These are phyloP conservation scores for Ascomycota sp. DNA, from an alignment of 2,329 filamentous ascomycete species.

Conservation along the genomic window DNA sequence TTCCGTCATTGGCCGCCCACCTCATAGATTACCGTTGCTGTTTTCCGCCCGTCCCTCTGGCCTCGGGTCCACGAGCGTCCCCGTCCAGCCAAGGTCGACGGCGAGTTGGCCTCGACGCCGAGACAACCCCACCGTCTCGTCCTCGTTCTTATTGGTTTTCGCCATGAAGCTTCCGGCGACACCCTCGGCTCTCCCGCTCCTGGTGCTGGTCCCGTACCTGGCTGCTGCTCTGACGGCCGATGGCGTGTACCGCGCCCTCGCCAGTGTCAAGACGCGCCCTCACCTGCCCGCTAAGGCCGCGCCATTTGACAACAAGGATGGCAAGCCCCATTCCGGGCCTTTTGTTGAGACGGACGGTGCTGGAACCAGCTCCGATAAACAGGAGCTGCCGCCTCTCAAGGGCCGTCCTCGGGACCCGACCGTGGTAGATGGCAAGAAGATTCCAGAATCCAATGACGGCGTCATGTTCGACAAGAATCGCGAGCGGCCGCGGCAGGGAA, in stretches of 20 bases:
- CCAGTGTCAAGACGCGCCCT: constrained; percentile 13
- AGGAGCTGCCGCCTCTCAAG: constrained; percentile 23
- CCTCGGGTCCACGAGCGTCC: too few species aligned
- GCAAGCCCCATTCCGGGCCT: constrained; percentile 79
- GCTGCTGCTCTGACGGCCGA: constrained; percentile 22
- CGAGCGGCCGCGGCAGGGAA: constrained; percentile 59
- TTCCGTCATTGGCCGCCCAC: too few species aligned
- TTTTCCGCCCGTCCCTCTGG: too few species aligned
- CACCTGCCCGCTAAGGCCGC: constrained; percentile 45
- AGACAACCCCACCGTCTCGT: too few species aligned
- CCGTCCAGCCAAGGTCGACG: too few species aligned
- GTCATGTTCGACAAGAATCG: constrained; percentile 85
- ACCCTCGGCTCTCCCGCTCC: constrained; percentile 34
- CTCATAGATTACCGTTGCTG: too few species aligned
- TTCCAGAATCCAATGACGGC: constrained; percentile 48
- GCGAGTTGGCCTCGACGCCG: not conserved
- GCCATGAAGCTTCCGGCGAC: constrained; percentile 39
- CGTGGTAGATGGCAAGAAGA: constrained; percentile 36
- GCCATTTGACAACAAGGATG: constrained; percentile 81
- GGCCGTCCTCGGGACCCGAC: constrained; percentile 30
- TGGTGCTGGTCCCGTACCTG: constrained; percentile 35
- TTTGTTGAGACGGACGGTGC: constrained; percentile 37
- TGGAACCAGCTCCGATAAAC: constrained; percentile 13
- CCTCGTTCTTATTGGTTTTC: too few species aligned
- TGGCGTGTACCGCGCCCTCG: constrained; percentile 4